Evolutionary conservation across 2,329 filamentous ascomycete genomes (phyloP).

Genomic region (Xylariaceae sp.): DNA sequence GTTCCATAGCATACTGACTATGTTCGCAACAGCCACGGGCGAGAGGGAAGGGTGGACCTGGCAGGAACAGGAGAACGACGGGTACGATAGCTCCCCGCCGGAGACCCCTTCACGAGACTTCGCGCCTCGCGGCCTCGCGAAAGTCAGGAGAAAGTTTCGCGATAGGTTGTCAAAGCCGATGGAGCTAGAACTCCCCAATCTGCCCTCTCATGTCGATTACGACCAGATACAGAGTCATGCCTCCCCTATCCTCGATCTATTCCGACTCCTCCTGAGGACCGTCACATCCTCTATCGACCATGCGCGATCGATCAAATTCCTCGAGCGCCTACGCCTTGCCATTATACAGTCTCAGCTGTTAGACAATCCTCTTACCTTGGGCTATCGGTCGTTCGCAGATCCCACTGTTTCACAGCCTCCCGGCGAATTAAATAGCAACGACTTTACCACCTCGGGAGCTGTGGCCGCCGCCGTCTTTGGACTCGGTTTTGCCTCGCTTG

Average conservation of each 20-base stretch:
- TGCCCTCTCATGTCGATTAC: slow-evolving; percentile 22
- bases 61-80: slow-evolving; percentile 24
- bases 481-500: slow-evolving; percentile 26
- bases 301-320: slow-evolving; percentile 28
- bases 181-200: slow-evolving; percentile 22
- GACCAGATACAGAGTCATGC: slow-evolving; percentile 25
- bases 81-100: slow-evolving; percentile 28
- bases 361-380: slow-evolving; percentile 29
- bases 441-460: slow-evolving; percentile 28
- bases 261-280: slow-evolving; percentile 26
- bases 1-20: slow-evolving; percentile 17
- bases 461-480: slow-evolving; percentile 29
- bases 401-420: slow-evolving; percentile 16
- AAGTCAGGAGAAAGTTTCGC: slow-evolving; percentile 28
- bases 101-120: slow-evolving; percentile 29
- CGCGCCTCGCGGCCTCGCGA: slow-evolving; percentile 31
- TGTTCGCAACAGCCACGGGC: slow-evolving; percentile 23
- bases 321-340: slow-evolving; percentile 32
- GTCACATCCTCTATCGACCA: slow-evolving; percentile 32
- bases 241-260: slow-evolving; percentile 24
- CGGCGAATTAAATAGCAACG: slow-evolving; percentile 23
- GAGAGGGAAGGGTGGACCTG: slow-evolving; percentile 27
- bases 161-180: slow-evolving; percentile 26
- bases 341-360: slow-evolving; percentile 32
- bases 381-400: slow-evolving; percentile 22